These are phyloP conservation scores for Fragilaria crotonensis DNA, from an alignment of 108 stramenopile species.

Conservation along the genomic window DNA sequence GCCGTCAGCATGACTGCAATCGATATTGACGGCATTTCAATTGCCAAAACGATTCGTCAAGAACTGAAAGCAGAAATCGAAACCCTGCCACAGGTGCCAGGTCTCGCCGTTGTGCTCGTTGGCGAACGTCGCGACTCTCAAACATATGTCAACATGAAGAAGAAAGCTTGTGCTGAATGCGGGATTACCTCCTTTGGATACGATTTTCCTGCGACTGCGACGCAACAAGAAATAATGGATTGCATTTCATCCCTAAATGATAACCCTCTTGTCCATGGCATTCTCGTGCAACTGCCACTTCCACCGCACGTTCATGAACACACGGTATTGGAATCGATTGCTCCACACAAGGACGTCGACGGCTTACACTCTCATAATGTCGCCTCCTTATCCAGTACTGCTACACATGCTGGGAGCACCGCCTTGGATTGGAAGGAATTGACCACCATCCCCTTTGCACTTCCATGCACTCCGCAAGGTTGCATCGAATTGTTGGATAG, in stretches of 20 bases:
- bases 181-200: constrained; percentile 76
- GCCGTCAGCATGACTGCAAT: constrained; percentile 19
- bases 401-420: constrained; percentile 26
- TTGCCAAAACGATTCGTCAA: constrained; percentile 44
- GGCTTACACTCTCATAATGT: constrained; percentile 93
- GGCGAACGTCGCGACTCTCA: constrained; percentile 87
- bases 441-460: constrained; percentile 49
- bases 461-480: constrained; percentile 88
- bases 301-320: constrained; percentile 84
- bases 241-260: constrained; percentile 73
- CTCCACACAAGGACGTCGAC: constrained; percentile 92
- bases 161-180: constrained; percentile 87
- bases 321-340: constrained; percentile 56
- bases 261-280: constrained; percentile 84
- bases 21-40: constrained; percentile 63
- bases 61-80: constrained; percentile 41
- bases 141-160: constrained; percentile 98
- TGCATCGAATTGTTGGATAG: constrained; percentile 95
- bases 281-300: constrained; percentile 95
- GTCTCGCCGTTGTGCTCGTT: constrained; percentile 93
- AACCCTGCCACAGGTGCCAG: constrained; percentile 34
- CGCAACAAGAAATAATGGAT: constrained; percentile 70
- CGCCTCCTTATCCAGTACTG: constrained; percentile 55
- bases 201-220: constrained; percentile 72
- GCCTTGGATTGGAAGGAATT: constrained; percentile 54